A percentile compares a stretch with the other conserved stretches of the same genome.
Evolutionary conservation across 2,329 filamentous ascomycete species (phyloP).

Genomic region (Fusarium virguliforme): DNA sequence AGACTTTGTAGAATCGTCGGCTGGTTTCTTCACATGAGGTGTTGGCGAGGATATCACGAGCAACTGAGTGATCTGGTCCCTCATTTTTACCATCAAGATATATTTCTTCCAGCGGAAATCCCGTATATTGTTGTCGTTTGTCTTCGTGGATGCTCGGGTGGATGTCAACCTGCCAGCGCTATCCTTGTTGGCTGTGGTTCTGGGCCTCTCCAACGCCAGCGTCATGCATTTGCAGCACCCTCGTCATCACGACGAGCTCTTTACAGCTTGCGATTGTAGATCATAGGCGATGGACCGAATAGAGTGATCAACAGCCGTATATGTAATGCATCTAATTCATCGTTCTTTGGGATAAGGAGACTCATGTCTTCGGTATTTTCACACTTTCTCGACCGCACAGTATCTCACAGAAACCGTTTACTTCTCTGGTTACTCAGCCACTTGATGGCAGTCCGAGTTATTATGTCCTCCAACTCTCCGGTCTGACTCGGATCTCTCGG

Average conservation of each 20-base stretch:
- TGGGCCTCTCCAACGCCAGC: not conserved
- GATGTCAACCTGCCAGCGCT: too few relatives aligned
- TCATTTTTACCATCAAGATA: not conserved
- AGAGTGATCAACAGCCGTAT: not conserved
- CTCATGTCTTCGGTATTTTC: not conserved
- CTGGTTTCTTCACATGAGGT: not conserved
- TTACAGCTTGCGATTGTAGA: not conserved
- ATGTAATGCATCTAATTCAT: not conserved
- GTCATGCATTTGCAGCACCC: conserved; percentile 1
- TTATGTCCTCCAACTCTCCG: not conserved
- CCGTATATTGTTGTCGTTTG: too few relatives aligned
- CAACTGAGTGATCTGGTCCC: too few relatives aligned
- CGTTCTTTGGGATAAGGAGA: not conserved
- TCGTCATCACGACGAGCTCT: not conserved
- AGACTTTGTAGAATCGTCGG: not conserved
- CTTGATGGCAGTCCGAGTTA: not conserved
- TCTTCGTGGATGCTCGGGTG: too few relatives aligned
- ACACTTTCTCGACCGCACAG: not conserved
- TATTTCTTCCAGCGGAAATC: too few relatives aligned
- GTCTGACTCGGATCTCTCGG: conserved; percentile 23
- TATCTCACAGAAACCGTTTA: too few relatives aligned
- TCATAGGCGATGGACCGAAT: not conserved
- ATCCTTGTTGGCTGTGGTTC: not conserved
- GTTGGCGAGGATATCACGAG: too few relatives aligned
- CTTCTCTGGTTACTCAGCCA: not conserved